Evolutionary conservation across 352 stramenopile species (phyloP), one percentile per base, ranked within the genome.

Genomic region (Globisporangium barbulae): DNA sequence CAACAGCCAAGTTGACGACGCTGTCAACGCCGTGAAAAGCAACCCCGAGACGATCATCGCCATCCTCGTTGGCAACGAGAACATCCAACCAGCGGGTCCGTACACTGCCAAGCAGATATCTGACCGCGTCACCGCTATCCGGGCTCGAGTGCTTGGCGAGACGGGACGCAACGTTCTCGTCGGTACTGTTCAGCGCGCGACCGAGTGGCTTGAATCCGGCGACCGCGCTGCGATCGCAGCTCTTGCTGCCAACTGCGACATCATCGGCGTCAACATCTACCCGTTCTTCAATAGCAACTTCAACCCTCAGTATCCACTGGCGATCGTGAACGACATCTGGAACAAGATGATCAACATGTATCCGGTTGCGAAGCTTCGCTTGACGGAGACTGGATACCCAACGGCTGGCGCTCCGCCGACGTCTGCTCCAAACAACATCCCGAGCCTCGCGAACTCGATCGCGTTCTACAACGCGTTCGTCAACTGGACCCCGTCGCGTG

Each of bases 181-280:
- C n/a, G 86, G 84, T 5, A 95, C 86, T 0, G 81, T 90, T 6
- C 86, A 95, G 65, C 79, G 81, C 5, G 70, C 75, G 6, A 75
- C 78, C 13, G 84, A 94, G 61, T 95, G 79, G 78, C 64, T 86
- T 21, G 65, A 78, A 5, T 21, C 49, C 0, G 63, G 44, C 13
- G 68, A 67, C 1, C 70, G 68, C 8, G 39, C 49, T 0, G 69
- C 70, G 4, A 93, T 93, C 69, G 52, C 73, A 1, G 69, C 66
- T 22, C 68, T 95, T 0, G 80, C 78, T 13, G 60, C 22, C 7
- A 75, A 67, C 25, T 84, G 72, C 41, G 86, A 94, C 63, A 90
- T 94, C 64, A 55, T 92, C 9, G 84, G 84, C 17, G 86, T 94
- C 44, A 93, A 91, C 60, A 89, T 90, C 53, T 91, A 91, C 53